Percentiles rank a stretch among this genome's conserved stretches.
phyloP scores from a whole-genome alignment of 306 rosid species.

The Alnus glutinosa region DNA sequence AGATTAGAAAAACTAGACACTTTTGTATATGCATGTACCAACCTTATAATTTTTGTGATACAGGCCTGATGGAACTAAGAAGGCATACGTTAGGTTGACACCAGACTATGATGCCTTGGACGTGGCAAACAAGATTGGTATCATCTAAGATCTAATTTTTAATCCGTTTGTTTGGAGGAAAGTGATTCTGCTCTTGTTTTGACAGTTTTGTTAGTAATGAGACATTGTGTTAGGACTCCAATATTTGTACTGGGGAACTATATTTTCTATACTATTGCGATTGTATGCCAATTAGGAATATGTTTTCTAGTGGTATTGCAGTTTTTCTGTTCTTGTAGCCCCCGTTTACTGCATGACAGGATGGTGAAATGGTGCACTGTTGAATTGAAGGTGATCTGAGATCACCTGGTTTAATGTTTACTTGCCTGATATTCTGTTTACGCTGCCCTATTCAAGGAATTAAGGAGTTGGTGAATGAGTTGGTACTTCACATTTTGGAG shows the following conservation, averaged over 20 bases:
- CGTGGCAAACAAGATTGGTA: constrained; percentile 93
- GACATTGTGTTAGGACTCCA: constrained; percentile 27
- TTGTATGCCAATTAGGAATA: constrained; percentile 13
- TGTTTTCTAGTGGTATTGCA: too few species aligned
- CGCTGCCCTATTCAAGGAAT: not conserved
- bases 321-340: not conserved
- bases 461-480: not conserved
- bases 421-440: not conserved
- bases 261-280: constrained; percentile 25
- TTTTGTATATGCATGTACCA: not conserved
- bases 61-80: constrained; percentile 97
- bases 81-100: constrained; percentile 86
- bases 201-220: constrained; percentile 47
- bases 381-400: not conserved
- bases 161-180: constrained; percentile 19
- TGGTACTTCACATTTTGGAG: too few species aligned
- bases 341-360: not conserved
- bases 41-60: constrained; percentile 11
- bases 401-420: not conserved
- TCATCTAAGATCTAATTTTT: constrained; percentile 50
- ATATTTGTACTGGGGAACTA: constrained; percentile 28
- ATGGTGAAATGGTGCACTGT: not conserved
- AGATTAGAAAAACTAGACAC: not conserved
- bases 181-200: constrained; percentile 24
- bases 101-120: constrained; percentile 89